Conservation (phyloP, 345 rosid genomes). For the Nephelium lappaceum region DNA sequence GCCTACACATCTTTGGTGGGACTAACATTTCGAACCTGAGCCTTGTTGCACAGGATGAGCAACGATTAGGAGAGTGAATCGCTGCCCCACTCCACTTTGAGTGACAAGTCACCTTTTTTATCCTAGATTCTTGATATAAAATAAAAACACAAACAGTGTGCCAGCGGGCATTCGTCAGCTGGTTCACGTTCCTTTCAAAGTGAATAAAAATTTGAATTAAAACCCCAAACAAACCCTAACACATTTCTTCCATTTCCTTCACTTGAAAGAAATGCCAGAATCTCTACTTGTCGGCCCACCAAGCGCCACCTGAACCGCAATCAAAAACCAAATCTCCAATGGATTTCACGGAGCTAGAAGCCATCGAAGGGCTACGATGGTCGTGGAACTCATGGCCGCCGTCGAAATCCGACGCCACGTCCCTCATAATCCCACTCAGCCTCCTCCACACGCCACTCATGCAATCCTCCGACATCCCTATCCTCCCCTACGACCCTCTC, state of each 20-base stretch:
- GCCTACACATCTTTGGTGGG: no score
- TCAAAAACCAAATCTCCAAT: slow-evolving; percentile 28
- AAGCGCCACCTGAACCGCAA: background rate
- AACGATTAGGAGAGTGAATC: no score
- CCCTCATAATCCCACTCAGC: slow-evolving; percentile 73
- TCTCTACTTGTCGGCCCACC: background rate
- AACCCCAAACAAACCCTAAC: slow-evolving; percentile 4
- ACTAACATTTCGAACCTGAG: no score
- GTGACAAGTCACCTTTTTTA: no score
- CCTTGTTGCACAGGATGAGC: no score
- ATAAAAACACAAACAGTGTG: background rate
- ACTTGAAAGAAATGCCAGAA: slow-evolving; percentile 10
- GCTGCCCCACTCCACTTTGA: no score
- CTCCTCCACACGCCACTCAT: slow-evolving; percentile 84
- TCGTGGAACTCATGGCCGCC: slow-evolving; percentile 98
- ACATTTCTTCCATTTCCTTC: background rate
- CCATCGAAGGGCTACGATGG: slow-evolving; percentile 94
- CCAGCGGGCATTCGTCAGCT: background rate
- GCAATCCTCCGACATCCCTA: slow-evolving; percentile 81
- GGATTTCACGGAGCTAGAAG: slow-evolving; percentile 91
- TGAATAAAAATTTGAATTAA: background rate
- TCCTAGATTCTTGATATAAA: no score
- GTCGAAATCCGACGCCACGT: slow-evolving; percentile 53
- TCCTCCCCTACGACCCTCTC: slow-evolving; percentile 83
- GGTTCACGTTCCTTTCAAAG: background rate